These are phyloP conservation scores for Exophiala alcalophila DNA, from an alignment of 2,329 filamentous ascomycete species.

Conservation along the genomic window DNA sequence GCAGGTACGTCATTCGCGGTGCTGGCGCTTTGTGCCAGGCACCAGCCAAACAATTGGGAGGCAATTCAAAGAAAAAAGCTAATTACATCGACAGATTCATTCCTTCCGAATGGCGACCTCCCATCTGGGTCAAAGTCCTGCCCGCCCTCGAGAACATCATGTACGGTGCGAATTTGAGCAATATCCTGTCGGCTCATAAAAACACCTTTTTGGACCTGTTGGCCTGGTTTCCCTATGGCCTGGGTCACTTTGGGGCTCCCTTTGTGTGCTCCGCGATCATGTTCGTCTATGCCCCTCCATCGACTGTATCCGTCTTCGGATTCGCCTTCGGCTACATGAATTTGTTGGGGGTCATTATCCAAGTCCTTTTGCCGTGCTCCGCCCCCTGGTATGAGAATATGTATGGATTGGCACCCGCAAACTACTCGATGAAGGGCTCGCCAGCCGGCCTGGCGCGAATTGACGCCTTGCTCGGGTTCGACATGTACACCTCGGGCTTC, in stretches of 20 bases:
- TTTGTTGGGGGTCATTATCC: slow-evolving; percentile 79
- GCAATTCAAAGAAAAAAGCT: slow-evolving; percentile 10
- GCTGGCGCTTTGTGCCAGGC: neutral
- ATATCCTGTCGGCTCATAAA: slow-evolving; percentile 88
- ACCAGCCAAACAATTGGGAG: neutral
- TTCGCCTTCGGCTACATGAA: slow-evolving; percentile 91
- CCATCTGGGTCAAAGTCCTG: slow-evolving; percentile 92
- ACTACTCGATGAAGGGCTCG: slow-evolving; percentile 86
- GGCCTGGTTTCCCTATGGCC: slow-evolving; percentile 89
- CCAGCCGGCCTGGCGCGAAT: slow-evolving; percentile 86
- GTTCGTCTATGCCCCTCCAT: slow-evolving; percentile 85
- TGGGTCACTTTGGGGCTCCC: slow-evolving; percentile 85
- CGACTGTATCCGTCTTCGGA: slow-evolving; percentile 79
- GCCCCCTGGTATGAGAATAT: slow-evolving; percentile 96
- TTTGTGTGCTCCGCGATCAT: slow-evolving; percentile 73
- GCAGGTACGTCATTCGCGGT: slow-evolving; percentile 66
- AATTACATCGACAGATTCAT: slow-evolving; percentile 65
- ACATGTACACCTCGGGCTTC: slow-evolving; percentile 91
- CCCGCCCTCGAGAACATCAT: slow-evolving; percentile 94
- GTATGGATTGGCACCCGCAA: slow-evolving; percentile 84
- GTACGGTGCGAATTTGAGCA: slow-evolving; percentile 92
- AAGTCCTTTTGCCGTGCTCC: slow-evolving; percentile 87
- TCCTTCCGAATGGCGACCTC: slow-evolving; percentile 79
- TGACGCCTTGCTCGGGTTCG: slow-evolving; percentile 83
- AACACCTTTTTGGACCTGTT: slow-evolving; percentile 78